A percentile compares a stretch with the other conserved stretches of the same genome.
Evolutionary conservation across 257 asterid genomes (phyloP).

Genomic region (Fraxinus pennsylvanica): DNA sequence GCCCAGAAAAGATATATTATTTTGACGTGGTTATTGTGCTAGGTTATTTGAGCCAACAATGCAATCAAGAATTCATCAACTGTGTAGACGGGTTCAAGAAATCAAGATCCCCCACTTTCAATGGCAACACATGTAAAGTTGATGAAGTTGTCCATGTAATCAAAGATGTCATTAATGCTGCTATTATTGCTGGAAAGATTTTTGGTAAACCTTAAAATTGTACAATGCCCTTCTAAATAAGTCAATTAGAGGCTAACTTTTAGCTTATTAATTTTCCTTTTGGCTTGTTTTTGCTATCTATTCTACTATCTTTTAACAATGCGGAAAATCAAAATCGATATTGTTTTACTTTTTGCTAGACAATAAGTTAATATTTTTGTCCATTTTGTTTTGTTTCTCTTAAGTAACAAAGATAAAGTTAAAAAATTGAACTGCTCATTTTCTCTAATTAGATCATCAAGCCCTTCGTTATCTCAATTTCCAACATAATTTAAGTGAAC

Average conservation of each 20-base stretch:
- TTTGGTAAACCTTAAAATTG: slow-evolving; percentile 55
- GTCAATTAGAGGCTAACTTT: neutral
- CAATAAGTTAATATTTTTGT: too few relatives aligned
- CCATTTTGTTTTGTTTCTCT: too few relatives aligned
- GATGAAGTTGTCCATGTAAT: slow-evolving; percentile 48
- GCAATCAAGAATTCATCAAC: slow-evolving; percentile 57
- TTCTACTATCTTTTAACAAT: too few relatives aligned
- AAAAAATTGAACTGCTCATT: too few relatives aligned
- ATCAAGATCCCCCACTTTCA: slow-evolving; percentile 62
- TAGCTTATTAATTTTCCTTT: neutral
- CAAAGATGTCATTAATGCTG: slow-evolving; percentile 70
- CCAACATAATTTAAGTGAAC: too few relatives aligned
- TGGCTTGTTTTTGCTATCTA: neutral
- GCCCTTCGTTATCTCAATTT: too few relatives aligned
- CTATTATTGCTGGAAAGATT: slow-evolving; percentile 72
- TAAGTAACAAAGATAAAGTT: too few relatives aligned
- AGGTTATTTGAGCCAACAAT: slow-evolving; percentile 65
- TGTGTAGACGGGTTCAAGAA: slow-evolving; percentile 59
- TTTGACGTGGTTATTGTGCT: neutral
- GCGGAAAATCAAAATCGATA: too few relatives aligned
- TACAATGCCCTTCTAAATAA: neutral
- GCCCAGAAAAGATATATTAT: too few relatives aligned
- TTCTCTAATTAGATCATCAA: too few relatives aligned
- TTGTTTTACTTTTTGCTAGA: too few relatives aligned
- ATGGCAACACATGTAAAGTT: slow-evolving; percentile 66